Percentiles rank a stretch among this genome's conserved stretches.
phyloP scores from a whole-genome alignment of 176 grass and related monocot species.

The Aegilops longissima region DNA sequence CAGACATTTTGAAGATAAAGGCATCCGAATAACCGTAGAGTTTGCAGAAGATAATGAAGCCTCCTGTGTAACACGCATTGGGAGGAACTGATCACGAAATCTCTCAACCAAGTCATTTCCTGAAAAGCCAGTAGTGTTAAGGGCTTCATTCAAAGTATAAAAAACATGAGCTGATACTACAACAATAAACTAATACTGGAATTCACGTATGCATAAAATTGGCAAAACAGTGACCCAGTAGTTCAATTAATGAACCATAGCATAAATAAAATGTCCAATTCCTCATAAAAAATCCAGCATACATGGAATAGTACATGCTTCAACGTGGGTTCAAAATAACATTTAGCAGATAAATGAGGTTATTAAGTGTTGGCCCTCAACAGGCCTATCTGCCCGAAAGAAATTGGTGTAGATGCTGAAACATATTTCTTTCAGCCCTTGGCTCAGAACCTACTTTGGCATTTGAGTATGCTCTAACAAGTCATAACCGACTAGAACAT shows the following conservation, averaged over 20 bases:
- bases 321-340: background rate
- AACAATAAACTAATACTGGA: background rate
- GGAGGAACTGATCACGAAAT: constrained; percentile 89
- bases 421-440: background rate
- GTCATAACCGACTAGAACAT: constrained; percentile 1
- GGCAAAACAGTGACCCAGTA: constrained; percentile 2
- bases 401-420: background rate
- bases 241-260: constrained; percentile 15
- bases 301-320: background rate
- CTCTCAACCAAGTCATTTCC: constrained; percentile 90
- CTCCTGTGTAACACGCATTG: constrained; percentile 79
- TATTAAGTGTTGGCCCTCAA: constrained; percentile 1
- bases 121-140: constrained; percentile 44
- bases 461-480: background rate
- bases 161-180: background rate
- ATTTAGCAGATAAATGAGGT: background rate
- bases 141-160: background rate
- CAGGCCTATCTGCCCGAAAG: constrained; percentile 9
- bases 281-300: background rate
- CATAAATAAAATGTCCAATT: constrained; percentile 23
- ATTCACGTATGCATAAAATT: background rate
- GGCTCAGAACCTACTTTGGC: background rate
- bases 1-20: constrained; percentile 86
- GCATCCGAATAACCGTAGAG: constrained; percentile 91
- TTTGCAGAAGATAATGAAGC: constrained; percentile 71